Base-by-base conservation (phyloP, 1,284 basidiomycete species). In the Naganishia liquefaciens region DNA sequence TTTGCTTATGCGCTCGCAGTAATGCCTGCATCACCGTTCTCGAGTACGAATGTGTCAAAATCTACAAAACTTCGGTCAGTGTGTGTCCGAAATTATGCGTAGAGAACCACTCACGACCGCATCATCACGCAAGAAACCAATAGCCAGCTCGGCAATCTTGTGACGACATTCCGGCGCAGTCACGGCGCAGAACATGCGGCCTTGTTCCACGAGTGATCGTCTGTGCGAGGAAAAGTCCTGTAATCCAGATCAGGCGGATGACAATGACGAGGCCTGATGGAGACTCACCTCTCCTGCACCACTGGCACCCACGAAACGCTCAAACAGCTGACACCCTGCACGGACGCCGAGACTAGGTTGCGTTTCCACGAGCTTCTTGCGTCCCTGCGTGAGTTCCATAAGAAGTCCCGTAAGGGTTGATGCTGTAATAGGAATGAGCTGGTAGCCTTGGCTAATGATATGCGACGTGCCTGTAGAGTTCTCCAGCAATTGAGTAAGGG, bases 1-100 rank as follows among this genome's bases (percentile, higher is more conserved):
- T 86, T 69, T 80, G 79, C 74, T 88, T 84, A 77, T 95, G 89
- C 7, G 94, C 93, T 68, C 87, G 84, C 55, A 98, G 83, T 55
- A 99, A 84, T 21, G 94, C 89, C 78, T 93, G 88, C 82, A 96
- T 90, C 53, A 99, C 95, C 28, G 98, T 94, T 71, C 96, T 84
- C 49, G 96, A 99, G 80, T 93, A 92, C 25, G 90, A 91, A 79
- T 98, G 95, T 3, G 93, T 97, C 66, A 98, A 84, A 74, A 97
- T 93, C 91, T 93, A 40, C 49, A 25, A 21, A 33, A 52, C 1
- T 28, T 17, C n/a, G 27, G 42, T 43, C 40, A 33, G n/a, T 30
- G 27, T 39, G 17, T 33, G 17, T 52, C 33, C 39, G 6, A 19
- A 19, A 27, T 39, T 44, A 23, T 37, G 21, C 15, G 15, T 15